These are phyloP conservation scores for Fusarium virguliforme DNA, from an alignment of 2,329 filamentous ascomycete genomes.

Conservation along the genomic window DNA sequence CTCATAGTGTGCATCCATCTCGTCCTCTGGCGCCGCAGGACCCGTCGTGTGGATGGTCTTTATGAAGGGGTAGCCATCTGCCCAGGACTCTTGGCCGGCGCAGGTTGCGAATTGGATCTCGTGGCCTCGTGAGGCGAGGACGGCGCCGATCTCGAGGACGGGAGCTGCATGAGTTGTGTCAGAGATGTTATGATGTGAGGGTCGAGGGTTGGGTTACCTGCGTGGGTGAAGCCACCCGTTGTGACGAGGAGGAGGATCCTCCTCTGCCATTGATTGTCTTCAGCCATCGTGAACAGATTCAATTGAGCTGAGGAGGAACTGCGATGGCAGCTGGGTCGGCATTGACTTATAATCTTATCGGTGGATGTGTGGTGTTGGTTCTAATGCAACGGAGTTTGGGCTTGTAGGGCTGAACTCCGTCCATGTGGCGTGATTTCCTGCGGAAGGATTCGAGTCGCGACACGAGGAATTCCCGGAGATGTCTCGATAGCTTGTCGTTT, in stretches of 20 bases:
- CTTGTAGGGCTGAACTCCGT: conserved; percentile 23
- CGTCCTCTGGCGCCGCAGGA: conserved; percentile 48
- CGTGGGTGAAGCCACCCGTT: conserved; percentile 58
- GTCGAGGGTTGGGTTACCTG: conserved; percentile 42
- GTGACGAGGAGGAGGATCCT: conserved; percentile 56
- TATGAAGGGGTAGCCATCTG: conserved; percentile 53
- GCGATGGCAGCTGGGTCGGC: neutral
- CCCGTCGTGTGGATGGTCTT: conserved; percentile 54
- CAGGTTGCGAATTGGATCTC: conserved; percentile 59
- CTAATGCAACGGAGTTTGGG: conserved; percentile 8
- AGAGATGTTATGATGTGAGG: neutral
- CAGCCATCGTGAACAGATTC: conserved; percentile 33
- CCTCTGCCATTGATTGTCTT: conserved; percentile 27
- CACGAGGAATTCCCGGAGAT: neutral
- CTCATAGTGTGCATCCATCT: conserved; percentile 55
- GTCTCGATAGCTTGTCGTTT: neutral
- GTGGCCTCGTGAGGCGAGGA: conserved; percentile 56
- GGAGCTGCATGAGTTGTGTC: conserved; percentile 48
- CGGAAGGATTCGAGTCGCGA: neutral
- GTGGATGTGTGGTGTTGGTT: conserved; percentile 21
- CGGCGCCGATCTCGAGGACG: conserved; percentile 56
- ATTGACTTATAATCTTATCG: conserved; percentile 10
- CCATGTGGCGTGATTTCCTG: conserved; percentile 2
- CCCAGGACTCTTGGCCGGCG: conserved; percentile 57
- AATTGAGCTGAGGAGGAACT: neutral